Conservation (phyloP, 106 monocot genomes). For the Hemerocallis citrina region DNA sequence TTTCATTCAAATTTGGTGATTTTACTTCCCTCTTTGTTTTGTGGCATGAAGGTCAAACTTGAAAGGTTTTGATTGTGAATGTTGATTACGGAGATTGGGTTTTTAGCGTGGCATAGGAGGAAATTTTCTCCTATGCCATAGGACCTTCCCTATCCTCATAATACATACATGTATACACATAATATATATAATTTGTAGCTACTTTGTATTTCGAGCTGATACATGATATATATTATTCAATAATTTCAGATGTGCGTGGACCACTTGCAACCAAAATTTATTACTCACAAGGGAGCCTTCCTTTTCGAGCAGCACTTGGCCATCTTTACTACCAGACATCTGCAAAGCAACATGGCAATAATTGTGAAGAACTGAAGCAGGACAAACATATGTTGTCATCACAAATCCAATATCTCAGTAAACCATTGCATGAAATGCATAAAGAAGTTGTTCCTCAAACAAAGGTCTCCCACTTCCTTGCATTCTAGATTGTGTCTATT, state of each 20-base stretch:
- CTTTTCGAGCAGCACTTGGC: conserved; percentile 47
- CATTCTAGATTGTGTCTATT: no score
- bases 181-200: no score
- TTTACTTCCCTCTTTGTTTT: no score
- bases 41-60: no score
- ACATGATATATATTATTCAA: background rate
- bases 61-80: no score
- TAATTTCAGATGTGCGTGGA: conserved; percentile 30
- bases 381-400: conserved; percentile 24
- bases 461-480: conserved; percentile 32
- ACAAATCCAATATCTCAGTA: conserved; percentile 8
- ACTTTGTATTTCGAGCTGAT: no score
- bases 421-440: conserved; percentile 9
- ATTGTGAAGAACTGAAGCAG: conserved; percentile 10
- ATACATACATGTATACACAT: no score
- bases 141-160: no score
- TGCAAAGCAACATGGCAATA: conserved; percentile 13
- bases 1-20: no score
- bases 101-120: no score
- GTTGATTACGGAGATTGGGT: no score
- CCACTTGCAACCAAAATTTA: conserved; percentile 85
- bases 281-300: conserved; percentile 35
- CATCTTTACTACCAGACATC: conserved; percentile 41
- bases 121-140: no score
- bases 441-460: conserved; percentile 27